Evolutionary conservation across 1,284 basidiomycete genomes (phyloP), one percentile per base, ranked within the genome.

Genomic region (Microbotryomycetes sp.): DNA sequence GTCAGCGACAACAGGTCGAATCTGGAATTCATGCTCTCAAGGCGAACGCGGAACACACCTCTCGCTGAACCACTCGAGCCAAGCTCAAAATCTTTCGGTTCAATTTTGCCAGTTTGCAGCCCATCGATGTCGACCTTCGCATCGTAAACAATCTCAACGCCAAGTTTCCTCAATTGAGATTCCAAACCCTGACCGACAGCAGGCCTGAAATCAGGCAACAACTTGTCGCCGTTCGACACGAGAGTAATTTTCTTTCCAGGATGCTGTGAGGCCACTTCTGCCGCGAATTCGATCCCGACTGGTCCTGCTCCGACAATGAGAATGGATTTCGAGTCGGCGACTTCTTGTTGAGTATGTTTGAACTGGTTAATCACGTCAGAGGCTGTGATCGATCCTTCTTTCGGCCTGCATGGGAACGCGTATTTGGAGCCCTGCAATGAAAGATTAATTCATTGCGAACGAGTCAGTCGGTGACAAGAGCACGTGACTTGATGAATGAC

Each of bases 261-360:
- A 50, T 72, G 67, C 16, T 72, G 67, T 19, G 49, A 54, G 28
- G 48, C 49, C 6, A 68, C 55, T 30, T 68, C 67, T 29, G 79
- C 80, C 0, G 76, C 76, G 49, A 77, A 71, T 64, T 81, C 80
- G 30, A 80, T 68, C 3, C 80, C 80, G 23, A 77, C 77, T 0
- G 78, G 71, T 6, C 80, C 80, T 50, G 74, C 78, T 25, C 78
- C 78, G 32, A 78, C 64, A 19, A 79, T 59, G 6, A 79, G 67
- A 22, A 79, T 60, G 49, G 71, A 74, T 2, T 54, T 58, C 2
- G 77, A 71, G 12, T 63, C 55, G 23, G 66, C 67, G 64, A 78
- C 68, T n/a, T 74, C 73, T 0, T 3, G 1, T 26, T 69, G 64
- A 12, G 56, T 45, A 1, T 28, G 2, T 3, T 58, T 29, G 15